Conservation (phyloP, 192 early-diverging fungal species). For the Mortierella claussenii region DNA sequence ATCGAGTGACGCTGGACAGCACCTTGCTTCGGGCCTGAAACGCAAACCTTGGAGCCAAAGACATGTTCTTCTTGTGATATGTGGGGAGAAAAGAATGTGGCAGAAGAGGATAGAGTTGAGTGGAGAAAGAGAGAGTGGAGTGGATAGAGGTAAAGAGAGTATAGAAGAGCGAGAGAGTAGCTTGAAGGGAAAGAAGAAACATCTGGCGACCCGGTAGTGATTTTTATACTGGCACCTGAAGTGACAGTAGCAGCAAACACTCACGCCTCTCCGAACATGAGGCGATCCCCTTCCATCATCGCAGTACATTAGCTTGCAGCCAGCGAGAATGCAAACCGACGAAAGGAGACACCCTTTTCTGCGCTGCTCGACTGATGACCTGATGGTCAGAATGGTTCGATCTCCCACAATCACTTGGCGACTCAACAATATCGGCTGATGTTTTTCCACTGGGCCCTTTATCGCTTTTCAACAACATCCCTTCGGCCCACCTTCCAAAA, state of each 20-base stretch:
- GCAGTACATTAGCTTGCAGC: constrained; percentile 2
- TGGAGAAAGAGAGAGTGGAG: constrained; percentile 2
- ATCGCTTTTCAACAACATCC: no score
- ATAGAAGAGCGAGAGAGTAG: not conserved
- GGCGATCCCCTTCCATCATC: not conserved
- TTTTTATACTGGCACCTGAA: no score
- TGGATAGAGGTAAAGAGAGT: constrained; percentile 1
- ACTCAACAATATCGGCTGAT: constrained; percentile 3
- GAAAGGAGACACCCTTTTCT: no score
- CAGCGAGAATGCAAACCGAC: constrained; percentile 30
- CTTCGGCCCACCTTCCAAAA: not conserved
- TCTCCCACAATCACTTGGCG: constrained; percentile 1
- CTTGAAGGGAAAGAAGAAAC: no score
- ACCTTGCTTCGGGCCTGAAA: constrained; percentile 19
- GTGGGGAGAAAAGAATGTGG: not conserved
- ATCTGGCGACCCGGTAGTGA: no score
- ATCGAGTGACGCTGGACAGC: constrained; percentile 18
- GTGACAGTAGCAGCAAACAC: no score
- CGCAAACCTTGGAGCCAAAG: constrained; percentile 27
- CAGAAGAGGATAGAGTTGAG: no score
- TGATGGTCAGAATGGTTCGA: not conserved
- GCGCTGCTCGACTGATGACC: no score
- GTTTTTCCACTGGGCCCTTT: not conserved
- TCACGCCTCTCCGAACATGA: not conserved
- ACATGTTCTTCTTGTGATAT: no score